Evolutionary conservation across 2,329 filamentous ascomycete genomes (phyloP).

Genomic region (Aspergillus sp.): DNA sequence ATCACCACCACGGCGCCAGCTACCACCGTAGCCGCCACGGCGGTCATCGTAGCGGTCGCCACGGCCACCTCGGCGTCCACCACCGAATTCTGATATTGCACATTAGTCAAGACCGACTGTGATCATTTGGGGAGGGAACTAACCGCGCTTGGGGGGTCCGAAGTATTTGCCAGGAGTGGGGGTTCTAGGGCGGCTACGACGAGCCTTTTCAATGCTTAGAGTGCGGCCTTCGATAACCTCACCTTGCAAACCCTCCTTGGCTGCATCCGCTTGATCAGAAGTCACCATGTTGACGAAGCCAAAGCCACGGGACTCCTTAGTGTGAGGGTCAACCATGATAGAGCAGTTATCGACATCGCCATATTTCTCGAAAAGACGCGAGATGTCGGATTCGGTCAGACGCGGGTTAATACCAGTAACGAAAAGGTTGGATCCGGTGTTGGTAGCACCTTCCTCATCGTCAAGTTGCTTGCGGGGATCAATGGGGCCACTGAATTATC

Average conservation of each 20-base stretch:
- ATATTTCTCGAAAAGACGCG: slow-evolving; percentile 96
- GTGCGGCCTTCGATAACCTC: slow-evolving; percentile 94
- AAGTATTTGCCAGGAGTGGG: slow-evolving; percentile 99
- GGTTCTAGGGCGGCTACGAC: slow-evolving; percentile 88
- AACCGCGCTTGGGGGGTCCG: slow-evolving; percentile 94
- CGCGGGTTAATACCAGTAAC: slow-evolving; percentile 97
- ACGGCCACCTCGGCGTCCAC: slow-evolving; percentile 53
- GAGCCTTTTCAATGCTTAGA: slow-evolving; percentile 97
- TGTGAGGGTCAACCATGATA: slow-evolving; percentile 98
- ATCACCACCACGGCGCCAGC: slow-evolving; percentile 46
- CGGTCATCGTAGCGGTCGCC: slow-evolving; percentile 54
- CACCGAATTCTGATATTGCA: slow-evolving; percentile 38
- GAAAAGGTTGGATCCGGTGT: slow-evolving; percentile 97
- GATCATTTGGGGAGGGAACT: slow-evolving; percentile 37
- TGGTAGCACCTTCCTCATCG: slow-evolving; percentile 75
- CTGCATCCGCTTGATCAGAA: slow-evolving; percentile 90
- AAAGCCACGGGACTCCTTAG: slow-evolving; percentile 96
- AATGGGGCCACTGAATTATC: slow-evolving; percentile 39
- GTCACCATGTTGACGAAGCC: slow-evolving; percentile 99
- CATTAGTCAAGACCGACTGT: background rate
- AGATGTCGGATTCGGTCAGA: slow-evolving; percentile 84
- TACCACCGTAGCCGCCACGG: slow-evolving; percentile 50
- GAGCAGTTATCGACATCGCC: slow-evolving; percentile 98
- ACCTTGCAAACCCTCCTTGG: slow-evolving; percentile 92
- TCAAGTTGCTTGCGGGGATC: slow-evolving; percentile 47